phyloP scores from a whole-genome alignment of 2,329 filamentous ascomycete species.

The Neonectria faginata region DNA sequence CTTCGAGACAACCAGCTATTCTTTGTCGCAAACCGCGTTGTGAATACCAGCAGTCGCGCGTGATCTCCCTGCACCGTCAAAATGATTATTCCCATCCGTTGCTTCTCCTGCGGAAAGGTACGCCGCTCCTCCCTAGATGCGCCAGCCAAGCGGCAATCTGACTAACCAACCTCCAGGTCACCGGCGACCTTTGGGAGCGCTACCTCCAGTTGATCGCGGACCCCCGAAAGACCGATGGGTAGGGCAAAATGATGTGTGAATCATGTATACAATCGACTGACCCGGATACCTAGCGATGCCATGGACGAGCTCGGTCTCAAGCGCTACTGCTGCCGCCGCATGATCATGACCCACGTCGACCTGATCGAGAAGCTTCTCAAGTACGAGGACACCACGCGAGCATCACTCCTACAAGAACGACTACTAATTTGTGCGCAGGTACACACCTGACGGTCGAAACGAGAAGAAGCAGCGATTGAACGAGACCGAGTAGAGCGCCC shows the following conservation, averaged over 20 bases:
- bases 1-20: constrained; percentile 31
- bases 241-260: constrained; percentile 47
- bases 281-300: constrained; percentile 74
- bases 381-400: constrained; percentile 62
- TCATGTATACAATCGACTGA: constrained; percentile 40
- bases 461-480: constrained; percentile 66
- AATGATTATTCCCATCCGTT: constrained; percentile 99
- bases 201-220: constrained; percentile 91
- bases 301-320: constrained; percentile 95
- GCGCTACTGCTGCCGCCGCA: constrained; percentile 97
- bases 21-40: constrained; percentile 41
- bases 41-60: constrained; percentile 26
- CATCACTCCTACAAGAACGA: not conserved
- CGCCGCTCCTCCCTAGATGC: constrained; percentile 37
- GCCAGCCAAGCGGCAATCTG: constrained; percentile 29
- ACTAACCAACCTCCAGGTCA: constrained; percentile 73
- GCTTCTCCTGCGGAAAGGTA: constrained; percentile 99
- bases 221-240: constrained; percentile 77
- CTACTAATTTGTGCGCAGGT: constrained; percentile 54
- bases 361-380: constrained; percentile 98
- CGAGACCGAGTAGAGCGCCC: constrained; percentile 47
- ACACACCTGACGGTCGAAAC: constrained; percentile 72
- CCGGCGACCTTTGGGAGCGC: constrained; percentile 96
- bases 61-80: constrained; percentile 53
- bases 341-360: constrained; percentile 99